A percentile compares a stretch with the other conserved stretches of the same genome.
phyloP scores from a whole-genome alignment of 768 basidiomycete species.

The Tricholoma sp. region DNA sequence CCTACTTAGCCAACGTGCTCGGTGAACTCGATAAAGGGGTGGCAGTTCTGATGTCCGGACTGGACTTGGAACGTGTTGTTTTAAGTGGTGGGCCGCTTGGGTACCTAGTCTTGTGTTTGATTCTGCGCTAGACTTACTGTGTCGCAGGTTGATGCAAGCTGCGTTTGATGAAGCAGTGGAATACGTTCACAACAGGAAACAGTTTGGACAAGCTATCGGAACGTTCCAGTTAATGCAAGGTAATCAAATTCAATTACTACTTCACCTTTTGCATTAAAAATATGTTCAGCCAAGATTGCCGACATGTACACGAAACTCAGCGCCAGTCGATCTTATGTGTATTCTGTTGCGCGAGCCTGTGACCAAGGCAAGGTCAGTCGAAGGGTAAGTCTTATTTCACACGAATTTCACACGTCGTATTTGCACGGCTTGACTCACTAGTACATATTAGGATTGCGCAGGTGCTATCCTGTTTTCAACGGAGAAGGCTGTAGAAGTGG shows the following conservation, averaged over 20 bases:
- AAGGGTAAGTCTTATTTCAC: slow-evolving; percentile 43
- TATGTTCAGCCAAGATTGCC: slow-evolving; percentile 61
- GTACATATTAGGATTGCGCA: slow-evolving; percentile 73
- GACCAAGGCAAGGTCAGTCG: slow-evolving; percentile 76
- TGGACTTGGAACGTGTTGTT: slow-evolving; percentile 89
- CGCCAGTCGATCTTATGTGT: slow-evolving; percentile 86
- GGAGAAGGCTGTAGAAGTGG: slow-evolving; percentile 87
- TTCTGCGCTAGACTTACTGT: slow-evolving; percentile 4
- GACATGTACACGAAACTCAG: slow-evolving; percentile 96
- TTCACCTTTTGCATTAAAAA: slow-evolving; percentile 9
- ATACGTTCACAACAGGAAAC: slow-evolving; percentile 91
- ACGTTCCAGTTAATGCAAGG: slow-evolving; percentile 98
- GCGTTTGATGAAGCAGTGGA: slow-evolving; percentile 86
- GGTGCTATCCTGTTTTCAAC: slow-evolving; percentile 93
- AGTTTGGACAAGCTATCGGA: slow-evolving; percentile 84
- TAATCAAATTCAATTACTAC: slow-evolving; percentile 19
- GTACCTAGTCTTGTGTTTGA: slow-evolving; percentile 29
- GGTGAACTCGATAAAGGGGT: slow-evolving; percentile 78
- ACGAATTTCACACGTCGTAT: neutral
- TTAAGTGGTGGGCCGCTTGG: slow-evolving; percentile 91
- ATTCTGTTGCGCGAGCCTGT: slow-evolving; percentile 88
- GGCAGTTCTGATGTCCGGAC: slow-evolving; percentile 87
- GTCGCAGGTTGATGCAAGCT: slow-evolving; percentile 78
- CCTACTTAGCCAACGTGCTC: slow-evolving; percentile 70
- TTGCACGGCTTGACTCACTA: neutral